phyloP scores from a whole-genome alignment of 2,329 filamentous ascomycete species.

The Exophiala spinifera region DNA sequence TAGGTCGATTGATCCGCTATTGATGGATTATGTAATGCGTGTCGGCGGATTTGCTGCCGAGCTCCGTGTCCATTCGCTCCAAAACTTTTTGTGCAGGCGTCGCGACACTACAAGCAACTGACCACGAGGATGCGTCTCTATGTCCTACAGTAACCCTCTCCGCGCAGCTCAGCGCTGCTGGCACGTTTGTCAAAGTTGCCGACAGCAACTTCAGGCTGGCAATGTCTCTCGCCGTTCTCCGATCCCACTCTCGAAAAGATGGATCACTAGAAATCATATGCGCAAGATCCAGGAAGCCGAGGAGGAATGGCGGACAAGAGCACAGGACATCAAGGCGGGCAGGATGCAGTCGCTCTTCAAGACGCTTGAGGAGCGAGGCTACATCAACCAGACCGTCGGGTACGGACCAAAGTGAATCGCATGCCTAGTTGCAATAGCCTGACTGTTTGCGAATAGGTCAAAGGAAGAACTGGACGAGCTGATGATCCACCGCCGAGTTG shows the following conservation, averaged over 20 bases:
- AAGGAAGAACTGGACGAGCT: conserved; percentile 43
- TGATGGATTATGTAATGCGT: too few relatives aligned
- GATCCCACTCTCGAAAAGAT: conserved; percentile 28
- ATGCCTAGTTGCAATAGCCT: neutral
- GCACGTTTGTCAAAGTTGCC: conserved; percentile 19
- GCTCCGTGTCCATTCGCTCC: neutral
- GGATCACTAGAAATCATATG: conserved; percentile 38
- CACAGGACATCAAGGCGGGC: conserved; percentile 43
- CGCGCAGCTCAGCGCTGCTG: conserved; percentile 9
- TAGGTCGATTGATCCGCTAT: too few relatives aligned
- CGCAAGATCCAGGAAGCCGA: conserved; percentile 40
- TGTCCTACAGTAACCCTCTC: conserved; percentile 6
- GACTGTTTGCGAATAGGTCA: conserved; percentile 32
- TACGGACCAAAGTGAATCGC: conserved; percentile 27
- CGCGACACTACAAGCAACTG: neutral
- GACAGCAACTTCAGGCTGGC: conserved; percentile 4
- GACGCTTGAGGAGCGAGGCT: conserved; percentile 45
- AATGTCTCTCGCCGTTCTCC: neutral
- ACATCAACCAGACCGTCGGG: conserved; percentile 48
- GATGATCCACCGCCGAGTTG: conserved; percentile 45
- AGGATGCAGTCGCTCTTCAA: conserved; percentile 43
- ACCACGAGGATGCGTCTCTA: conserved; percentile 1
- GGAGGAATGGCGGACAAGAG: conserved; percentile 40
- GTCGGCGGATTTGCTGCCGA: neutral
- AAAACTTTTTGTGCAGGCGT: conserved; percentile 7